phyloP scores from a whole-genome alignment of 2,329 filamentous ascomycete species.

The Ophiostoma ulmi region DNA sequence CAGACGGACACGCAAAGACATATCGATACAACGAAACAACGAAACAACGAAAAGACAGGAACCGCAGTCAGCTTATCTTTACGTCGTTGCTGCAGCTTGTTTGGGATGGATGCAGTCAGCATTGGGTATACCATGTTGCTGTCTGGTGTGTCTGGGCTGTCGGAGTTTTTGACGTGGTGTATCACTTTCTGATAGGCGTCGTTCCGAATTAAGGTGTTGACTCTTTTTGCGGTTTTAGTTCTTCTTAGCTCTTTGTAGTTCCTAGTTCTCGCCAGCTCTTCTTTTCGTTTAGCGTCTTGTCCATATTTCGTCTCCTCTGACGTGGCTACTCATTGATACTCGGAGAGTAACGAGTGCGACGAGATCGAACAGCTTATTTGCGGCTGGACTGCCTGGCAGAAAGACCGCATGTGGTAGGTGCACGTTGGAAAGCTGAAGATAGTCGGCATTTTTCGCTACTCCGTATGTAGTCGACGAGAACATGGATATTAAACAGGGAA shows the following conservation, averaged over 20 bases:
- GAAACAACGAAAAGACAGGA: neutral
- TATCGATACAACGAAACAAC: neutral
- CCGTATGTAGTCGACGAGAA: neutral
- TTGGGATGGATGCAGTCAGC: neutral
- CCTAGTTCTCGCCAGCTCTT: neutral
- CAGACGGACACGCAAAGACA: neutral
- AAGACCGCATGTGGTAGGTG: slow-evolving; percentile 1
- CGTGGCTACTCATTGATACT: neutral
- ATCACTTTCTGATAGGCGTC: neutral
- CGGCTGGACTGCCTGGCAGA: neutral
- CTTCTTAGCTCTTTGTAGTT: neutral
- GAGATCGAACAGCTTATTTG: neutral
- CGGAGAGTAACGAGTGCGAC: neutral
- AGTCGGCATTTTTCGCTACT: neutral
- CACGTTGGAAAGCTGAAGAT: neutral
- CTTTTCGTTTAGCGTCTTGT: neutral
- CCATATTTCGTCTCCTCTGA: neutral
- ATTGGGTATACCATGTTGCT: neutral
- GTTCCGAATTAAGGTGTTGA: neutral
- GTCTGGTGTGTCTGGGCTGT: neutral
- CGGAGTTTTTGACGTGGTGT: neutral
- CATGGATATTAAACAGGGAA: neutral
- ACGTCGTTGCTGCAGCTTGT: neutral
- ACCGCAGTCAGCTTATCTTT: neutral
- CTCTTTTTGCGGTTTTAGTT: neutral